These are phyloP conservation scores for Filobasidium floriforme DNA, from an alignment of 768 basidiomycete species.

Conservation along the genomic window DNA sequence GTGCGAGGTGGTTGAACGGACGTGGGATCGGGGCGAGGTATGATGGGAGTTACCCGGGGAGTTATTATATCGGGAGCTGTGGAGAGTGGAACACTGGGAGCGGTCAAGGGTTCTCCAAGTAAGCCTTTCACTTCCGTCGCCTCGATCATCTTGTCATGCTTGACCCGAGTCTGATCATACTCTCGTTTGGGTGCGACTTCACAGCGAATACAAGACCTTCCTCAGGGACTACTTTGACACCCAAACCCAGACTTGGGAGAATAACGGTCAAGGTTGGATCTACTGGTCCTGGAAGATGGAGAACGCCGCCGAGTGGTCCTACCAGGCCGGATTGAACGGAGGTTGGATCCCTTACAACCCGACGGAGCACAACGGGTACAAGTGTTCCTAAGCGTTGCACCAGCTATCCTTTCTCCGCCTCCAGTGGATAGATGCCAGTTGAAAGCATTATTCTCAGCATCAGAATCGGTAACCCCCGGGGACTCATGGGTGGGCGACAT, in stretches of 20 bases:
- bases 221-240: conserved; percentile 76
- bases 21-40: conserved; percentile 43
- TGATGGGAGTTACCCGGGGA: conserved; percentile 37
- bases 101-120: conserved; percentile 63
- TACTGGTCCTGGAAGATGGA: conserved; percentile 44
- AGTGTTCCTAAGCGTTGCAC: conserved; percentile 14
- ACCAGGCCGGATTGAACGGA: conserved; percentile 66
- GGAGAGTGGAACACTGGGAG: conserved; percentile 53
- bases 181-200: too few relatives aligned
- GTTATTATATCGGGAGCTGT: conserved; percentile 24
- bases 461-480: too few relatives aligned
- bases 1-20: conserved; percentile 41
- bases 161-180: too few relatives aligned
- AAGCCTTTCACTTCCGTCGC: not conserved
- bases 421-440: too few relatives aligned
- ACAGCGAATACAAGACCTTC: conserved; percentile 64
- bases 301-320: conserved; percentile 73
- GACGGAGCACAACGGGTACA: conserved; percentile 49
- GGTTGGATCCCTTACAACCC: conserved; percentile 76
- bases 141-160: too few relatives aligned
- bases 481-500: too few relatives aligned
- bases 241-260: conserved; percentile 50
- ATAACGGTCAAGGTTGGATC: conserved; percentile 39
- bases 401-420: too few relatives aligned
- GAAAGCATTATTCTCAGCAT: too few relatives aligned